Evolutionary conservation across 2,329 filamentous ascomycete genomes (phyloP), one percentile per base, ranked within the genome.

Genomic region (Beauveria asiatica): DNA sequence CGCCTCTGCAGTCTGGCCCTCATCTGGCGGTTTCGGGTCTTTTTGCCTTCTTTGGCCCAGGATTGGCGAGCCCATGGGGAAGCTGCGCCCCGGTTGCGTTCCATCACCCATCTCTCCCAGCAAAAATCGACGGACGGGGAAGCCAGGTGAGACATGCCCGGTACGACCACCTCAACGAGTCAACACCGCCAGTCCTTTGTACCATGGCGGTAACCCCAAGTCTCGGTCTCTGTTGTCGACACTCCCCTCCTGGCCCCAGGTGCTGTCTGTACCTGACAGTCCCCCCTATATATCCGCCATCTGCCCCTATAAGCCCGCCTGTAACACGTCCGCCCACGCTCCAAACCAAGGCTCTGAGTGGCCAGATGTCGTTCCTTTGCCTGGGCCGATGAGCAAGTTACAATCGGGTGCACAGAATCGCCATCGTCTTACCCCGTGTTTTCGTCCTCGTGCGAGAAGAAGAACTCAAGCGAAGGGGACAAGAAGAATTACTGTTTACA

Each of bases 31-130:
- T 51, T 52, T 59, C 57, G 57, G 57, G 57, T 52, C 57, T 53
- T 59, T 59, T 59, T 59, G 49, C 57, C 57, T 27, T 45, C 13
- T 59, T 59, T 52, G 33, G 57, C 57, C 39, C 11, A 52, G 37
- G 57, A 53, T 59, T 59, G 57, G 39, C 57, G 57, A 59, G 57
- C 57, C 57, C 57, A 52, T 59, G 57, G 57, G 57, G 57, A 59
- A 59, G 49, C 48, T 21, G 23, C 11, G 10, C 39, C 57, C 48
- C 39, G 33, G 57, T 46, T 59, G 48, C 57, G 49, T 59, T 59
- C 48, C 57, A 59, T 59, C 48, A 5, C 13, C 6, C 42, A 25
- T 39, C 39, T 33, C 39, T 45, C 10, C 17, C 19, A 45, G 30
- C 30, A 33, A 33, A 33, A 33, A 33, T 5, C 7, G 49, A 39